Evolutionary conservation across 2,329 filamentous ascomycete species (phyloP).

Genomic region (Epichloe amarillans): DNA sequence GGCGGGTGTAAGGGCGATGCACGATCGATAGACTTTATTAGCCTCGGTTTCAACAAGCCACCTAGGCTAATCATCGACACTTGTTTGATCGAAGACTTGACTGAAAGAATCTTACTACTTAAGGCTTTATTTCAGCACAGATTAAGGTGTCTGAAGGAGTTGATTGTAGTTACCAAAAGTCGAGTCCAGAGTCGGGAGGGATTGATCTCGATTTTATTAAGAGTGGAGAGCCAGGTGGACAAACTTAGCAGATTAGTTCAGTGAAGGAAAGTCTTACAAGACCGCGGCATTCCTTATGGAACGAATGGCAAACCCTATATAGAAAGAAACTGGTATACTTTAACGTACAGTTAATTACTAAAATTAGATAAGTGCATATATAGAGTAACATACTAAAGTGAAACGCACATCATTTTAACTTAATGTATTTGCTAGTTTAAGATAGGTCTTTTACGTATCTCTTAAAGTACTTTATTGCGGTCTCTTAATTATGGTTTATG

Average conservation of each 20-base stretch:
- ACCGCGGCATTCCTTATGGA: background rate
- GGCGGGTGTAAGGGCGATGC: background rate
- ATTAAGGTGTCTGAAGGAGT: background rate
- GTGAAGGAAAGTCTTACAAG: background rate
- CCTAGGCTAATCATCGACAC: background rate
- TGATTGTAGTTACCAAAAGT: background rate
- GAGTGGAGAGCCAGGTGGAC: background rate
- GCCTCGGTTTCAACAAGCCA: background rate
- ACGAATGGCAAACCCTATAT: background rate
- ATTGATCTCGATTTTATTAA: background rate
- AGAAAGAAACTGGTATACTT: no score
- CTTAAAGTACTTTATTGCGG: background rate
- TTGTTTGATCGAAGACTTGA: background rate
- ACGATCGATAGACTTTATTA: background rate
- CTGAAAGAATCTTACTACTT: background rate
- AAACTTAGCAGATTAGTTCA: background rate
- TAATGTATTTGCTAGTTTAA: no score
- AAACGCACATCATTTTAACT: rapidly evolving
- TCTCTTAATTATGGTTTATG: rapidly evolving
- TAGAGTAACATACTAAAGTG: rapidly evolving
- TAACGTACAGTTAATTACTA: no score
- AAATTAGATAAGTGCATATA: no score
- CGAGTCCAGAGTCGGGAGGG: background rate
- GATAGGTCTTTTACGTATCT: no score
- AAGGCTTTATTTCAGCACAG: background rate